Evolutionary conservation across 2,329 filamentous ascomycete species (phyloP).

Genomic region (Sphaerulina musiva): DNA sequence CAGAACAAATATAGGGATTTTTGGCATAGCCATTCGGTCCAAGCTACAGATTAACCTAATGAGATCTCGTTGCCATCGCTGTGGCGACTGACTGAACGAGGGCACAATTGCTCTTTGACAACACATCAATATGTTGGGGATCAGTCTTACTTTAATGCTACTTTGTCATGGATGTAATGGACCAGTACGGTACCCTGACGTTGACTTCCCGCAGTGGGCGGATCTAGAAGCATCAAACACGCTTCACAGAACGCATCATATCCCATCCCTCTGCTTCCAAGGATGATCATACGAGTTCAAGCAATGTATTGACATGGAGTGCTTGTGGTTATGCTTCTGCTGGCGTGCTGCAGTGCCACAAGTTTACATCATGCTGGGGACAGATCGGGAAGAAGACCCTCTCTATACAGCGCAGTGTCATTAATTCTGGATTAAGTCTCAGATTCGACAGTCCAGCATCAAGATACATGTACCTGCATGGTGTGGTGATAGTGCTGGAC

Average conservation of each 20-base stretch:
- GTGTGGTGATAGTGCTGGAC: not conserved
- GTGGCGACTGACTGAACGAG: not conserved
- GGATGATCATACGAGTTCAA: too few species aligned
- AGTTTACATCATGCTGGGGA: not conserved
- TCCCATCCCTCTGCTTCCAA: too few species aligned
- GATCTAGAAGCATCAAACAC: too few species aligned
- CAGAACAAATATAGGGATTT: not conserved
- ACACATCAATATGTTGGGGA: not conserved
- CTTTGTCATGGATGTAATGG: too few species aligned
- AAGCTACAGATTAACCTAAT: not conserved
- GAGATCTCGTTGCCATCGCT: not conserved
- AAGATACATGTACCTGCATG: too few species aligned
- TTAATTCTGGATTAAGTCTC: not conserved
- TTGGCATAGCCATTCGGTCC: not conserved
- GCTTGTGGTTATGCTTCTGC: not conserved
- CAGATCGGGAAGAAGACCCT: not conserved
- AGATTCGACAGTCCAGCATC: not conserved
- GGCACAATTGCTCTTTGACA: not conserved
- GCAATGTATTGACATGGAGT: not conserved
- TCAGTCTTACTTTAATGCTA: not conserved
- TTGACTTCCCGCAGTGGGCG: too few species aligned
- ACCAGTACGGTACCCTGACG: too few species aligned
- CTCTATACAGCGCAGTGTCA: not conserved
- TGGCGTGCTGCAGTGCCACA: not conserved
- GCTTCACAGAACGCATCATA: too few species aligned